Conservation (phyloP, 257 asterid species). For the Ophiorrhiza pumila region DNA sequence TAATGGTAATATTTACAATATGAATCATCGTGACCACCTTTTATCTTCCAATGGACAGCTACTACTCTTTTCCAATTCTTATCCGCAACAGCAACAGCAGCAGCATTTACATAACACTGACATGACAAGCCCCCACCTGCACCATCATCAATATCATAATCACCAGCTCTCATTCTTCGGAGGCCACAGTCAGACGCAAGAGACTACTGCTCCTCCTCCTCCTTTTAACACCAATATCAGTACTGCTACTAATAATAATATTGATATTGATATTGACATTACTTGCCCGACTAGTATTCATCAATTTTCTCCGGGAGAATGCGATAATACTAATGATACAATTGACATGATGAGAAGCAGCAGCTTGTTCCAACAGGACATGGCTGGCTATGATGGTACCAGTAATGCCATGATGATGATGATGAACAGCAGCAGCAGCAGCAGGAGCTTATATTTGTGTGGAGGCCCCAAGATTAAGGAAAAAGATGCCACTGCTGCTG, state of each 20-base stretch:
- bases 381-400: not conserved
- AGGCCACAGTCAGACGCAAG: not conserved
- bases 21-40: slow-evolving; percentile 28
- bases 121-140: not conserved
- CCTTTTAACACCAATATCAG: not conserved
- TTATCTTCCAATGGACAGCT: slow-evolving; percentile 6
- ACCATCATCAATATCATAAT: not conserved
- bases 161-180: not conserved
- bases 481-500: slow-evolving; percentile 12
- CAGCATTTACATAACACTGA: not conserved
- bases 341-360: not conserved
- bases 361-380: not conserved
- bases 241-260: too few relatives aligned
- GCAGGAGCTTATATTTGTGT: not conserved
- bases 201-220: not conserved
- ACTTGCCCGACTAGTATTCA: too few relatives aligned
- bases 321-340: not conserved
- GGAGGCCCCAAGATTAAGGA: not conserved
- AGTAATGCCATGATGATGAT: not conserved
- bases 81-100: not conserved
- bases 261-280: too few relatives aligned
- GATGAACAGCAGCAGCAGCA: too few relatives aligned
- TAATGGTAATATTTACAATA: not conserved
- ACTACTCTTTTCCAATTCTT: not conserved
- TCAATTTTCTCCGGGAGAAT: not conserved